Conservation (phyloP, 768 basidiomycete species). For the Leucocoprinus sp. region DNA sequence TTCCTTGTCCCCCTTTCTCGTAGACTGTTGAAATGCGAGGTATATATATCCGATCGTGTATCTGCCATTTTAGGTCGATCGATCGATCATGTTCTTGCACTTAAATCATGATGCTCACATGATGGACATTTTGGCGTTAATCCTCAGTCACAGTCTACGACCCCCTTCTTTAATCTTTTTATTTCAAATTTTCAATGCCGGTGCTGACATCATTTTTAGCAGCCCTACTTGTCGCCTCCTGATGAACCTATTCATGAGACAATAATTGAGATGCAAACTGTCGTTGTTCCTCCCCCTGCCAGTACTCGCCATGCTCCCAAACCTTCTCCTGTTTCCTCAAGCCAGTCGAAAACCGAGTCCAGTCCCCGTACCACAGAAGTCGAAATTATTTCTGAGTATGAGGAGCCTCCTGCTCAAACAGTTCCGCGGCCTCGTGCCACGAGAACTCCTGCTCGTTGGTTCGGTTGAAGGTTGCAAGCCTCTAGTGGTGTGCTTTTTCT, state of each 20-base stretch:
- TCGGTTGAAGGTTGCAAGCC: constrained; percentile 47
- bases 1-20: constrained; percentile 67
- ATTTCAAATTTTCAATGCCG: constrained; percentile 10
- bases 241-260: constrained; percentile 49
- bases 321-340: constrained; percentile 60
- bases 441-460: constrained; percentile 45
- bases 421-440: constrained; percentile 34
- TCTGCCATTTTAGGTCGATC: constrained; percentile 25
- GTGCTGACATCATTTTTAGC: constrained; percentile 36
- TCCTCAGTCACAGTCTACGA: constrained; percentile 27
- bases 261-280: constrained; percentile 55
- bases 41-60: constrained; percentile 28
- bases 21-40: constrained; percentile 29
- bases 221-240: constrained; percentile 36
- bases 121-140: constrained; percentile 24
- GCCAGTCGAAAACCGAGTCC: constrained; percentile 46
- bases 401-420: constrained; percentile 23
- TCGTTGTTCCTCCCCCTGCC: constrained; percentile 68
- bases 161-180: constrained; percentile 13
- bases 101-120: constrained; percentile 28
- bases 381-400: constrained; percentile 59
- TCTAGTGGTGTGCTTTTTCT: constrained; percentile 17
- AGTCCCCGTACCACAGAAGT: constrained; percentile 72
- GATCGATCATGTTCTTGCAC: constrained; percentile 25
- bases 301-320: constrained; percentile 69